Conservation (phyloP, 2,329 filamentous ascomycete species). For the Pestalotiopsis sp. region DNA sequence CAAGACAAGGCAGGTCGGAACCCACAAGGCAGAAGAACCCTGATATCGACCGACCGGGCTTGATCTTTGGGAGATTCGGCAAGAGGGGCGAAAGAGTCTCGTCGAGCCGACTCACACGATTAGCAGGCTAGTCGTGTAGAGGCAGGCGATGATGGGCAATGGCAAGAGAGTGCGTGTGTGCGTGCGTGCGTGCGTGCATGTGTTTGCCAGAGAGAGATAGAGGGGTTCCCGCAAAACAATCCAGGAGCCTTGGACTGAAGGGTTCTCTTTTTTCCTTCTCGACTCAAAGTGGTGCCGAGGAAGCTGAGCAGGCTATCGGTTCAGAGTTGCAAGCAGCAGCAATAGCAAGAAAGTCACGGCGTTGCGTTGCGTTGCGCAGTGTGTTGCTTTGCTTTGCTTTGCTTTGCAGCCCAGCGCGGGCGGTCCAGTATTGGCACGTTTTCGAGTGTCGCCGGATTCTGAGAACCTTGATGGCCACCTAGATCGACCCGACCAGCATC, state of each 20-base stretch:
- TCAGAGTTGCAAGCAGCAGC: too few species aligned
- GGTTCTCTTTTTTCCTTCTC: neutral
- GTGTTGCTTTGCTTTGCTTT: too few species aligned
- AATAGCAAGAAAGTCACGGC: too few species aligned
- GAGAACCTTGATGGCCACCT: slow-evolving; percentile 15
- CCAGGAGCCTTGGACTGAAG: neutral
- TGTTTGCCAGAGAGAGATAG: too few species aligned
- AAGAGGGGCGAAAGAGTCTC: neutral
- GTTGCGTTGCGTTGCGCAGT: too few species aligned
- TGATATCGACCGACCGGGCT: neutral
- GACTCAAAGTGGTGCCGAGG: too few species aligned
- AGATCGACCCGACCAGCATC: neutral
- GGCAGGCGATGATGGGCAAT: too few species aligned
- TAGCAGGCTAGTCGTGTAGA: too few species aligned
- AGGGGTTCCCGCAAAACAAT: too few species aligned
- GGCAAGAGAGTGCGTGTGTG: too few species aligned
- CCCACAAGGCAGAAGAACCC: neutral
- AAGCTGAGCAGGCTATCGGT: too few species aligned
- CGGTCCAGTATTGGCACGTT: slow-evolving; percentile 1
- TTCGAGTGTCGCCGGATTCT: neutral
- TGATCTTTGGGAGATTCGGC: neutral
- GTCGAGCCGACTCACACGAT: neutral
- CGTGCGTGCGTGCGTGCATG: too few species aligned
- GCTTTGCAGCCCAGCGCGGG: neutral
- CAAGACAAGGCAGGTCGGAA: neutral